Conservation (phyloP, 78 protist genomes). For the Trichosphaerium sp. region DNA sequence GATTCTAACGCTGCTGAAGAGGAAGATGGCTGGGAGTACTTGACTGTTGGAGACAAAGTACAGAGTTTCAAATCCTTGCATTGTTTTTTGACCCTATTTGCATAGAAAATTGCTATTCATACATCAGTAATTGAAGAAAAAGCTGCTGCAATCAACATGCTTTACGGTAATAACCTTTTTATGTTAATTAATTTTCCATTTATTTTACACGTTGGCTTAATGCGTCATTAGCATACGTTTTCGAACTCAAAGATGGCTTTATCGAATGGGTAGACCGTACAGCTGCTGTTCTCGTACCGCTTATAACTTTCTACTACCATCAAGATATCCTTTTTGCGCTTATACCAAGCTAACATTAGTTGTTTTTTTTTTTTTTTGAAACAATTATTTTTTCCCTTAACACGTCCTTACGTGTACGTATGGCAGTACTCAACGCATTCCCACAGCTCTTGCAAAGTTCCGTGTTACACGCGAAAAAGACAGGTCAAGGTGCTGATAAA, state of each 20-base stretch:
- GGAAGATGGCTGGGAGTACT: neutral
- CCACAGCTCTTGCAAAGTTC: too few species aligned
- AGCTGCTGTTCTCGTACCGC: neutral
- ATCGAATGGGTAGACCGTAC: conserved; percentile 25
- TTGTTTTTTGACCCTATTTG: neutral
- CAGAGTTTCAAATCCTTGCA: neutral
- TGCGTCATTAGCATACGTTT: too few species aligned
- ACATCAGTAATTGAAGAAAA: conserved; percentile 66
- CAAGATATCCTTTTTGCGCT: conserved; percentile 36
- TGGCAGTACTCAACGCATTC: too few species aligned
- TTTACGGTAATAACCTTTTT: too few species aligned
- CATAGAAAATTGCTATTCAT: conserved; percentile 7
- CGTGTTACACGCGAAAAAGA: too few species aligned
- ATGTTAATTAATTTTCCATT: too few species aligned
- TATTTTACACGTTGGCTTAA: too few species aligned
- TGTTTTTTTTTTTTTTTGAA: too few species aligned
- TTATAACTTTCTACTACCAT: conserved; percentile 39
- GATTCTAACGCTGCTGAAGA: conserved; percentile 7
- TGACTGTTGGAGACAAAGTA: neutral
- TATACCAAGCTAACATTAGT: too few species aligned
- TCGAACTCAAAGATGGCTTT: conserved; percentile 29
- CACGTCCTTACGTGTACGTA: too few species aligned
- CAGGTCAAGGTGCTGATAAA: too few species aligned
- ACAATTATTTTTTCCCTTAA: too few species aligned
- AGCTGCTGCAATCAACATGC: conserved; percentile 54